Evolutionary conservation across 1,284 basidiomycete species (phyloP), one percentile per base, ranked within the genome.

Genomic region (Marasmius oreades): DNA sequence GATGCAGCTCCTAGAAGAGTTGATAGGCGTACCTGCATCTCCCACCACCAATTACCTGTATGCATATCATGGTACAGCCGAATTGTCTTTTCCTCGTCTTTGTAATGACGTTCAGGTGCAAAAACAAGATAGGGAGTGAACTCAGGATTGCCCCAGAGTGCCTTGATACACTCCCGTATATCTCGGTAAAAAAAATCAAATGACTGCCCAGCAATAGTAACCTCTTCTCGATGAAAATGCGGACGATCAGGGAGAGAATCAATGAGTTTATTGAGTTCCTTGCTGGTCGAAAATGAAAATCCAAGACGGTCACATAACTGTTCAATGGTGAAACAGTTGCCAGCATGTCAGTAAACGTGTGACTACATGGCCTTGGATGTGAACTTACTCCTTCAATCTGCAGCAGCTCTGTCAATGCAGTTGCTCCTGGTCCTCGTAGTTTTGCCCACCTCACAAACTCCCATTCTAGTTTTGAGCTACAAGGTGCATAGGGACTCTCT

Each of bases 61-160:
- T 61, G 62, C 64, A 65, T 65, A 39, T 67, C 61, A 51, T 56
- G 52, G 18, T 55, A 61, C 12, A 63, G 2, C 1, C 57, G 33
- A 2, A 24, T 53, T 8, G 39, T 51, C 26, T 59, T 31, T 18
- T 62, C 53, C 0, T 39, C 52, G 51, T 63, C 59, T 3, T 33
- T 43, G 47, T 63, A 67, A 22, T 63, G 62, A 1, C 47, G 18
- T 48, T 65, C 61, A 0, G 64, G 65, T 11, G 23, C 36, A 46
- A 61, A 56, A 0, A 55, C 53, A 0, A 68, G 53, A 59, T 54
- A 48, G 43, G 37, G 22, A 11, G 56, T 4, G 55, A 69, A 66
- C 0, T 65, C 63, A 0, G 69, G 61, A 46, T 71, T 61, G 0
- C 67, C 62, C 55, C 56, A 67, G 1, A 73, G 61, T 5, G 62